phyloP scores from a whole-genome alignment of 768 basidiomycete genomes.

The Calvatia gigantea region DNA sequence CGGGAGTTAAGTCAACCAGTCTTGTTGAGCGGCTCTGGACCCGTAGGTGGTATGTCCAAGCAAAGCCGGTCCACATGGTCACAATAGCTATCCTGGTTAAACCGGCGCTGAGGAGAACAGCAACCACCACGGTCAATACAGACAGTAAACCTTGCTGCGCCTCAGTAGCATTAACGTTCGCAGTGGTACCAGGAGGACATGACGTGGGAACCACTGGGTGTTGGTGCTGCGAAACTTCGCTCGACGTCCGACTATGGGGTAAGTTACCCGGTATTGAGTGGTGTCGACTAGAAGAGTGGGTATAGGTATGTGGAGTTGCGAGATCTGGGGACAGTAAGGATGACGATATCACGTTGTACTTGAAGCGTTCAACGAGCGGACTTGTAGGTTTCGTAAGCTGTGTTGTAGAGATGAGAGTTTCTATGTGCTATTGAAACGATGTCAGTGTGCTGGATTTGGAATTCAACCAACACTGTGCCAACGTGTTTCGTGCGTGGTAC shows the following conservation, averaged over 20 bases:
- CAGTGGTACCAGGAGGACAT: slow-evolving; percentile 17
- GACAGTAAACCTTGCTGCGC: slow-evolving; percentile 38
- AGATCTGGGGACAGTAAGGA: slow-evolving; percentile 64
- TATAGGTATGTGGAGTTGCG: slow-evolving; percentile 31
- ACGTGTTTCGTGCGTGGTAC: background rate
- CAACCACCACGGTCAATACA: slow-evolving; percentile 32
- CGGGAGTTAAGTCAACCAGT: slow-evolving; percentile 49
- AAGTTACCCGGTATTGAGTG: slow-evolving; percentile 48
- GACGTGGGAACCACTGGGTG: slow-evolving; percentile 17
- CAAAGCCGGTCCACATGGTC: slow-evolving; percentile 21
- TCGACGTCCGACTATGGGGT: slow-evolving; percentile 41
- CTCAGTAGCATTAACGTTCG: slow-evolving; percentile 24
- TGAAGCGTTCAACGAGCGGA: slow-evolving; percentile 75
- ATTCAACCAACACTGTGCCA: background rate
- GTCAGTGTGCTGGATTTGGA: background rate
- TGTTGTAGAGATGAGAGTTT: slow-evolving; percentile 33
- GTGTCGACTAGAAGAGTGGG: slow-evolving; percentile 27
- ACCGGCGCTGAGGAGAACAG: slow-evolving; percentile 40
- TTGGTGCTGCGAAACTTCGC: slow-evolving; percentile 25
- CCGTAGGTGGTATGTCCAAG: slow-evolving; percentile 3
- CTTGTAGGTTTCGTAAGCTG: slow-evolving; percentile 32
- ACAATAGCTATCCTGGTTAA: slow-evolving; percentile 38
- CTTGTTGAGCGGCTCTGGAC: slow-evolving; percentile 29
- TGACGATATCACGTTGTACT: slow-evolving; percentile 80
- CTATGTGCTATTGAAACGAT: slow-evolving; percentile 29